Evolutionary conservation across 2,329 filamentous ascomycete species (phyloP).

Genomic region (Sporothrix humicola): DNA sequence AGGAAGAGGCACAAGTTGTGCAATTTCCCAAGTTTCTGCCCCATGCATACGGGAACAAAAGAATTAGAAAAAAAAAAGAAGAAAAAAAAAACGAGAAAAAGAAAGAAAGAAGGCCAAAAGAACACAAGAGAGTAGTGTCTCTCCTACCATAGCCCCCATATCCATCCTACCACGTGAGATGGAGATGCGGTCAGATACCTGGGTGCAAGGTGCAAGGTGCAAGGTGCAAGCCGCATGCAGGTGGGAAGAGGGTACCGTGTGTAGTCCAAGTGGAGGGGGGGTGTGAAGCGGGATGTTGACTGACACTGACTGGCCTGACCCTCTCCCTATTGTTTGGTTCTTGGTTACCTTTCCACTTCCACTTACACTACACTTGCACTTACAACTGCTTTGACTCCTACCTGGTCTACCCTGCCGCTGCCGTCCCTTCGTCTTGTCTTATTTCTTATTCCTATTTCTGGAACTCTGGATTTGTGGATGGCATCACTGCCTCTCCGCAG

Average conservation of each 20-base stretch:
- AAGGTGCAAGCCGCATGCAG: background rate
- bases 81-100: background rate
- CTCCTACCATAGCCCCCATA: constrained; percentile 17
- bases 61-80: background rate
- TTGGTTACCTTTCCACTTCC: background rate
- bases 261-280: background rate
- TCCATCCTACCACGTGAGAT: constrained; percentile 19
- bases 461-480: background rate
- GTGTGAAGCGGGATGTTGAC: background rate
- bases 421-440: background rate
- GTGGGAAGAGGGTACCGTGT: constrained; percentile 6
- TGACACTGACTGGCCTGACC: background rate
- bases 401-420: background rate
- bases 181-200: constrained; percentile 29
- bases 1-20: background rate
- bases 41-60: background rate
- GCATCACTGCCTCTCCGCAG: constrained; percentile 14
- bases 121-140: background rate
- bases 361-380: background rate
- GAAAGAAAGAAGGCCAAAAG: background rate
- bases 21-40: background rate
- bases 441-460: constrained; percentile 12
- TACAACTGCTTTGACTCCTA: background rate
- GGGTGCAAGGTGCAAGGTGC: background rate
- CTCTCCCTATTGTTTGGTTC: background rate